A percentile compares a stretch with the other conserved stretches of the same genome.
These are phyloP conservation scores for Lumnitzera racemosa DNA, from an alignment of 345 rosid species.

Conservation along the genomic window DNA sequence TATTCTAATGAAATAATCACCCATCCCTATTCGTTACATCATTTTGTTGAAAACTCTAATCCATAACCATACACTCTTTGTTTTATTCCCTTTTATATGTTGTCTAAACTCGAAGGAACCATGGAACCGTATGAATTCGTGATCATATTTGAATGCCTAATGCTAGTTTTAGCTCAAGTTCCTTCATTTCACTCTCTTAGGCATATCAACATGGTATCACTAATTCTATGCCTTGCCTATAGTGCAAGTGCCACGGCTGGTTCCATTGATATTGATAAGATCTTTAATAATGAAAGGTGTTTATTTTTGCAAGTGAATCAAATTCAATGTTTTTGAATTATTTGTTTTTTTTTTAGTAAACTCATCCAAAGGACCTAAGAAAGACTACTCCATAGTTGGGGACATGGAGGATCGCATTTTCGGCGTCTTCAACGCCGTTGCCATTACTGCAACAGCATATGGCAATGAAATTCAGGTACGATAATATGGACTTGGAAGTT, in stretches of 20 bases:
- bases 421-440: conserved; percentile 70
- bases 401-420: conserved; percentile 32
- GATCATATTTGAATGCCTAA: conserved; percentile 55
- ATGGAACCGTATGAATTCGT: conserved; percentile 73
- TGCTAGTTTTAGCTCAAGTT: conserved; percentile 68
- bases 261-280: conserved; percentile 55
- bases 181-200: conserved; percentile 56
- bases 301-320: background rate
- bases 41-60: background rate
- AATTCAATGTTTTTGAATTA: background rate
- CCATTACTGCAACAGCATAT: conserved; percentile 70
- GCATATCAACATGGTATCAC: conserved; percentile 54
- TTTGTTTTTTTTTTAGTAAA: conserved; percentile 23
- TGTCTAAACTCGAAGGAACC: conserved; percentile 39
- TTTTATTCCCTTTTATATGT: conserved; percentile 20
- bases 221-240: conserved; percentile 54
- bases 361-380: conserved; percentile 41
- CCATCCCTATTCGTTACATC: background rate
- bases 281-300: background rate
- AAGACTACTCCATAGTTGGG: conserved; percentile 52
- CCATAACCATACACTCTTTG: background rate
- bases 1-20: too few species aligned
- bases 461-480: conserved; percentile 88
- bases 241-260: conserved; percentile 65
- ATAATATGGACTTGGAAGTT: background rate